Base-by-base conservation (phyloP, 768 basidiomycete species). In the Termitomyces sp. region DNA sequence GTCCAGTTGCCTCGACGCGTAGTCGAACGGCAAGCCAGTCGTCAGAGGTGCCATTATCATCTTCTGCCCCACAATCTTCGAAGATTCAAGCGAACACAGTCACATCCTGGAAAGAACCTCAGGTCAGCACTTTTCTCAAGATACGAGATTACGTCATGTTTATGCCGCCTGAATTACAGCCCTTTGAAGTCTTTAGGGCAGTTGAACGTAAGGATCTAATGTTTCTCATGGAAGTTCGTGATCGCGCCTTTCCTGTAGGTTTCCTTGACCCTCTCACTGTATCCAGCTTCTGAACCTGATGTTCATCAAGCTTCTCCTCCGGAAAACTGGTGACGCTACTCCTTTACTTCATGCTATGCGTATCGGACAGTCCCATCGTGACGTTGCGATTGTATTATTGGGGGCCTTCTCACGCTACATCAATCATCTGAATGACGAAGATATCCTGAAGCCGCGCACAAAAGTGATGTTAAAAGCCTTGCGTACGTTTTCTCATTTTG, bases 351-450 rank as follows among this genome's bases (percentile, higher is more conserved):
- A 98, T 65, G 92, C 93, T 0, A 92, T 96, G 79, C 78, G 88
- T 22, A 85, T 90, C 28, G 88, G 89, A 26, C 71, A 77, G 58
- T 80, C 82, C 38, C 86, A 92, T 61, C 76, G 81, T 56, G 93
- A 97, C 50, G 82, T 98, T 9, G 88, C 92, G 3, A 90, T 98
- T 57, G 64, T 96, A 5, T 76, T 98, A 2, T 68, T 97, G 14
- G 95, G 95, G 12, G 93, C 95, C 12, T 85, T 97, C 65, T 94
- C 92, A 12, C 83, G 94, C 21, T 96, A 86, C 75, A 83, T 98
- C 53, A 98, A 98, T 66, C 78, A 90, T 63, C 77, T 97, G 0
- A 84, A 89, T 56, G 93, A 93, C 56, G 82, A 80, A 44, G 91
- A 96, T 58, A 78, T 96, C 54, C 76, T 70, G 60, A 83, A 77